phyloP scores from a whole-genome alignment of 1,284 basidiomycete genomes.

The Rhodotorula mucilaginosa region DNA sequence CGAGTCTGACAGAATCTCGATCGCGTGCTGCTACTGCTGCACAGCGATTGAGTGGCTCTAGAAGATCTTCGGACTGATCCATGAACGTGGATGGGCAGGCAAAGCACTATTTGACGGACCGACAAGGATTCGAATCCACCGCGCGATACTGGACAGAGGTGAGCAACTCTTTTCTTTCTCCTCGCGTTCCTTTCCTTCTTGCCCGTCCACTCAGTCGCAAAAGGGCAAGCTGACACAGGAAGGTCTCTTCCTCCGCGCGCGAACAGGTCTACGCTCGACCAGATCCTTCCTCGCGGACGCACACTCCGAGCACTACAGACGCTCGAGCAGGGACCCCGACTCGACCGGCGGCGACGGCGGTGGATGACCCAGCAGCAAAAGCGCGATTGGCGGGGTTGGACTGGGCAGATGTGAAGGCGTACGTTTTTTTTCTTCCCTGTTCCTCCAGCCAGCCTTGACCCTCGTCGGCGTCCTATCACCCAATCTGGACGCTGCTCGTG shows the following conservation, averaged over 20 bases:
- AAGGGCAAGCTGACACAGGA: not conserved
- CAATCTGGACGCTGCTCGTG: too few relatives aligned
- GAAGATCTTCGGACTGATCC: not conserved
- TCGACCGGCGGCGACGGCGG: too few relatives aligned
- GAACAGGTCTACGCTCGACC: constrained; percentile 3
- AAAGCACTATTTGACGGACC: constrained; percentile 90
- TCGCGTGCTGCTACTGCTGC: not conserved
- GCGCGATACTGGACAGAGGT: constrained; percentile 82
- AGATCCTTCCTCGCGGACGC: not conserved
- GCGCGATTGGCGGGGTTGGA: constrained; percentile 15
- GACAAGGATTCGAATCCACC: constrained; percentile 82
- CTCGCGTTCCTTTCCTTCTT: not conserved
- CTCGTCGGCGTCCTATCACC: not conserved
- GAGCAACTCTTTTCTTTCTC: constrained; percentile 11
- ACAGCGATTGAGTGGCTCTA: too few relatives aligned
- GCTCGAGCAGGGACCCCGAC: not conserved
- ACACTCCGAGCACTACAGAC: not conserved
- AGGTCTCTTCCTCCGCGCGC: not conserved
- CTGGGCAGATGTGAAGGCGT: constrained; percentile 14
- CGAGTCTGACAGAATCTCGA: not conserved
- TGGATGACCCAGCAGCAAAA: not conserved
- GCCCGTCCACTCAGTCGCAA: not conserved
- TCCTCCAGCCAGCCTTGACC: not conserved
- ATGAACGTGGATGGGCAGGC: constrained; percentile 52
- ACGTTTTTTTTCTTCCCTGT: not conserved